A percentile compares a stretch with the other conserved stretches of the same genome.
Evolutionary conservation across 2,329 filamentous ascomycete genomes (phyloP).

Genomic region (Hymenotorrendiella dingleyae): DNA sequence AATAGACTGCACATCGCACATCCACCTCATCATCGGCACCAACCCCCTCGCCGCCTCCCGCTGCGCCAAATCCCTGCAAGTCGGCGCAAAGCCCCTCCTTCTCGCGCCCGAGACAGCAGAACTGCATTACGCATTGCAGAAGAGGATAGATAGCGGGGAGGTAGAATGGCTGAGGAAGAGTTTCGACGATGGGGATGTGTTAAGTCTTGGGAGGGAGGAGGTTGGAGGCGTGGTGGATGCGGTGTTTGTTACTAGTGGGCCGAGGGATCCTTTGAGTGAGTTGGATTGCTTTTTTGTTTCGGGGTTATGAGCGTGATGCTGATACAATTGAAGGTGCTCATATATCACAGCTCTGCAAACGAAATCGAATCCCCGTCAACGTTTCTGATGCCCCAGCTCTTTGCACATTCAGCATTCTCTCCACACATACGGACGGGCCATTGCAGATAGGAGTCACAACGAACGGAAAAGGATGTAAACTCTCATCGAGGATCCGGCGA

Average conservation of each 20-base stretch:
- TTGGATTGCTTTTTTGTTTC: not conserved
- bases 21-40: slow-evolving; percentile 81
- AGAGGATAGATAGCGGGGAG: slow-evolving; percentile 58
- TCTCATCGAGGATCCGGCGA: slow-evolving; percentile 80
- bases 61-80: slow-evolving; percentile 71
- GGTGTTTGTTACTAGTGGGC: slow-evolving; percentile 74
- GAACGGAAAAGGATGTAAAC: slow-evolving; percentile 88
- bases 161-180: slow-evolving; percentile 59
- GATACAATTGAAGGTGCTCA: slow-evolving; percentile 43
- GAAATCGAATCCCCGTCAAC: slow-evolving; percentile 84
- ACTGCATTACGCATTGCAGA: slow-evolving; percentile 52
- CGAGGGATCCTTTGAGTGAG: slow-evolving; percentile 39
- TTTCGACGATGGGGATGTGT: slow-evolving; percentile 68
- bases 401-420: slow-evolving; percentile 85
- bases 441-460: slow-evolving; percentile 94
- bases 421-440: slow-evolving; percentile 83
- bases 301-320: not conserved
- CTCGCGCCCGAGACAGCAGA: slow-evolving; percentile 63
- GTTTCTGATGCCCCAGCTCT: slow-evolving; percentile 81
- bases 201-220: slow-evolving; percentile 71
- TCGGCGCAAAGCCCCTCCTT: slow-evolving; percentile 75
- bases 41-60: slow-evolving; percentile 83
- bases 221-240: slow-evolving; percentile 77
- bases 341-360: slow-evolving; percentile 69
- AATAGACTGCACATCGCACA: slow-evolving; percentile 60